Percentiles rank a stretch among this genome's conserved stretches.
These are phyloP conservation scores for Chlorella sorokiniana DNA, from an alignment of 139 green algal genomes.

Conservation along the genomic window DNA sequence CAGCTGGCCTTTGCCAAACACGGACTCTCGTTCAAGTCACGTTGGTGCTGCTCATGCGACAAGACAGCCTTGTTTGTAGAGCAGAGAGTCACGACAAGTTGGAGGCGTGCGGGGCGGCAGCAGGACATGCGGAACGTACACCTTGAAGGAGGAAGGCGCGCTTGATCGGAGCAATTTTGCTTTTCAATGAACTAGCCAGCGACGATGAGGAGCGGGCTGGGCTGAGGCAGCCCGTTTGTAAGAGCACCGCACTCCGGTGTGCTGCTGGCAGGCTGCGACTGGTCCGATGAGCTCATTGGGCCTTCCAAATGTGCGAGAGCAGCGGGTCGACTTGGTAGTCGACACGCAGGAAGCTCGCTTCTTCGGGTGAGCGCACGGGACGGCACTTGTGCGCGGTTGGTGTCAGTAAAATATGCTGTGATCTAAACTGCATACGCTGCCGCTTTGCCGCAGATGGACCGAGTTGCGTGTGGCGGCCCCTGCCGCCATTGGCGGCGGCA, in stretches of 20 bases:
- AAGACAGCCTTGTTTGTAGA: neutral
- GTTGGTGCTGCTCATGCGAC: too few relatives aligned
- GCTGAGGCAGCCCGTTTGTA: neutral
- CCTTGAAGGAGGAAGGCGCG: too few relatives aligned
- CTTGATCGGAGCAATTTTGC: too few relatives aligned
- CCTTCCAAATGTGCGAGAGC: neutral
- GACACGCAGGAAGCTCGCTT: neutral
- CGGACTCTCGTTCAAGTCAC: too few relatives aligned
- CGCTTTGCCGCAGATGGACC: slow-evolving; percentile 30
- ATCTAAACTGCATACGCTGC: neutral
- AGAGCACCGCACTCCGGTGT: neutral
- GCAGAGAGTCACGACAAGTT: too few relatives aligned
- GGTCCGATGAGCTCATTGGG: neutral
- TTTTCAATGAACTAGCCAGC: too few relatives aligned
- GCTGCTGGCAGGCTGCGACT: neutral
- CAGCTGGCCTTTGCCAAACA: neutral
- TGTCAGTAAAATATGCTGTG: too few relatives aligned
- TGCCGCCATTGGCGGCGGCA: neutral
- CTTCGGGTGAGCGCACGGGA: neutral
- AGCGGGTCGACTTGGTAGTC: neutral
- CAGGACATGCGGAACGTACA: too few relatives aligned
- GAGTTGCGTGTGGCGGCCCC: slow-evolving; percentile 15
- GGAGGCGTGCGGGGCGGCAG: too few relatives aligned
- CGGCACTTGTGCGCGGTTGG: too few relatives aligned
- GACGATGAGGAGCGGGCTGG: neutral